A percentile compares a stretch with the other conserved stretches of the same genome.
Evolutionary conservation across 106 monocot species (phyloP).

Genomic region (Iris macrosiphon): DNA sequence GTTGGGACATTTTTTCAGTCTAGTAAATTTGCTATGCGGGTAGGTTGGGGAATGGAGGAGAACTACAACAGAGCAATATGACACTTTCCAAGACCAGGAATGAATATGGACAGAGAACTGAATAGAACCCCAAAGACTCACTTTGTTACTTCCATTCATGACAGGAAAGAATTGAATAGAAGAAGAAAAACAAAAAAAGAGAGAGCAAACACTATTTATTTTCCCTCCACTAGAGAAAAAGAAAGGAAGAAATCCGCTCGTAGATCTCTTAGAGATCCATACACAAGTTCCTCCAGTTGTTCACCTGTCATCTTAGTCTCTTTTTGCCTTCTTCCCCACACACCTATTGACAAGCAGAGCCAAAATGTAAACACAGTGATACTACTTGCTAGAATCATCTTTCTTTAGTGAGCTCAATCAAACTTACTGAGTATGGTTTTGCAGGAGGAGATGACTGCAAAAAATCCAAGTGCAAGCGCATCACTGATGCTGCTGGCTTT

Average conservation of each 20-base stretch:
- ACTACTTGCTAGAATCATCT: no score
- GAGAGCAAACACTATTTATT: not conserved
- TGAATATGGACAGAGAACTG: conserved; percentile 14
- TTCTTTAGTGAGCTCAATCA: no score
- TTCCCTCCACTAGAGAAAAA: conserved; percentile 7
- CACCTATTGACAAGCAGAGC: conserved; percentile 17
- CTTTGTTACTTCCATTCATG: conserved; percentile 24
- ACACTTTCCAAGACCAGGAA: not conserved
- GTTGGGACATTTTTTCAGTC: no score
- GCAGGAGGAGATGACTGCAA: conserved; percentile 14
- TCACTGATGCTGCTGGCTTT: no score
- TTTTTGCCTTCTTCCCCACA: no score
- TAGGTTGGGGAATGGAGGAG: not conserved
- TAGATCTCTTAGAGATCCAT: conserved; percentile 27
- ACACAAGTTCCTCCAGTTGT: conserved; percentile 11
- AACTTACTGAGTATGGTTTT: conserved; percentile 20
- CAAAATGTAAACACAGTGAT: conserved; percentile 7
- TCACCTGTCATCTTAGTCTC: conserved; percentile 29
- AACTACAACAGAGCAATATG: not conserved
- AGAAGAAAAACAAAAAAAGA: no score
- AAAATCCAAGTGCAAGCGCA: conserved; percentile 24
- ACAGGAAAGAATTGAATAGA: conserved; percentile 14
- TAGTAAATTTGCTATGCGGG: no score
- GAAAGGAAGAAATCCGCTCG: not conserved
- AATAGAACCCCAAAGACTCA: conserved; percentile 10